Percentiles rank a stretch among this genome's conserved stretches.
Conservation (phyloP, 2,329 filamentous ascomycete genomes). For the Annulohypoxylon truncatum region DNA sequence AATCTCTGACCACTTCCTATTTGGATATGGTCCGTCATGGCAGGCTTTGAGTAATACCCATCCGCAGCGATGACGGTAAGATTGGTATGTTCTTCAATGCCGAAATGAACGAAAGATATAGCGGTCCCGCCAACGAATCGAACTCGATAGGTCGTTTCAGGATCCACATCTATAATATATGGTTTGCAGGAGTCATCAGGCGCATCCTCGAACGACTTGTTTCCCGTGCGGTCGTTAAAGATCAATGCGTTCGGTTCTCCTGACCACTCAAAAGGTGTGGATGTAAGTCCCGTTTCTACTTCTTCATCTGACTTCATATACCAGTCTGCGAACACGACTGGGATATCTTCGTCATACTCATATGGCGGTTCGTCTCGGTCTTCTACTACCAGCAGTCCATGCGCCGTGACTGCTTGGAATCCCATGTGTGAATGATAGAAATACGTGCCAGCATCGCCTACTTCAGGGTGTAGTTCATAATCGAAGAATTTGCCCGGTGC, state of each 20-base stretch:
- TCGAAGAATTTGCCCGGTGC: slow-evolving; percentile 72
- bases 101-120: slow-evolving; percentile 65
- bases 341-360: slow-evolving; percentile 70
- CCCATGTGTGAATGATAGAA: slow-evolving; percentile 77
- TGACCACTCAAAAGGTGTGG: slow-evolving; percentile 65
- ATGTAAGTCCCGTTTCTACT: slow-evolving; percentile 63
- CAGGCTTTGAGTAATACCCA: slow-evolving; percentile 63
- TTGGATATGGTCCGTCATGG: slow-evolving; percentile 62
- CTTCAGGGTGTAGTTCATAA: slow-evolving; percentile 68
- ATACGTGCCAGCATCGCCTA: slow-evolving; percentile 70
- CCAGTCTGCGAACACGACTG: slow-evolving; percentile 67
- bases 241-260: slow-evolving; percentile 69
- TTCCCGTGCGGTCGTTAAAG: slow-evolving; percentile 66
- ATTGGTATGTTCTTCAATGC: slow-evolving; percentile 66
- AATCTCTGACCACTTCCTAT: slow-evolving; percentile 70
- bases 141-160: slow-evolving; percentile 70
- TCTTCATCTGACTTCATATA: slow-evolving; percentile 64
- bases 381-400: slow-evolving; percentile 69
- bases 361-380: slow-evolving; percentile 62
- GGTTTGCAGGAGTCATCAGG: slow-evolving; percentile 55
- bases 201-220: slow-evolving; percentile 51
- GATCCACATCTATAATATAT: slow-evolving; percentile 67
- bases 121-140: slow-evolving; percentile 69
- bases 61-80: slow-evolving; percentile 72
- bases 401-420: slow-evolving; percentile 69